Conservation (phyloP, 768 basidiomycete genomes). For the Mycena olivaceomarginata region DNA sequence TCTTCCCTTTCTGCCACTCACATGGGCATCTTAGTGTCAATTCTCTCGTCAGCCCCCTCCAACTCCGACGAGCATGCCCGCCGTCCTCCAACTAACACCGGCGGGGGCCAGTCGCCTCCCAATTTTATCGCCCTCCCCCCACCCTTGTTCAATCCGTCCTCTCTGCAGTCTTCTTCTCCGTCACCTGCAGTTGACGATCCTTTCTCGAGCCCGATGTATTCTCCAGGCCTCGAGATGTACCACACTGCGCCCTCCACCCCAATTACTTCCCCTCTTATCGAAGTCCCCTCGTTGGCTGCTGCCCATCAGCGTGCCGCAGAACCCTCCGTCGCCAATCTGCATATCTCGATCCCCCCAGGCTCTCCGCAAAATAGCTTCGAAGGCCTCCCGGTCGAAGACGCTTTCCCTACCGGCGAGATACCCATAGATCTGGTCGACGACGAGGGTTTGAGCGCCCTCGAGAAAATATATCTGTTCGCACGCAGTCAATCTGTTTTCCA, state of each 20-base stretch:
- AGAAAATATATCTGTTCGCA: conserved; percentile 94
- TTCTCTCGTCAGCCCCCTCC: conserved; percentile 1
- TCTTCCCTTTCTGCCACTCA: conserved; percentile 26
- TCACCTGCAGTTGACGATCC: conserved; percentile 57
- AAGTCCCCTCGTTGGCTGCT: conserved; percentile 59
- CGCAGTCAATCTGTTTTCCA: conserved; percentile 79
- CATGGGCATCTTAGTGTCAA: conserved; percentile 46
- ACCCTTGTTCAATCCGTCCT: conserved; percentile 54
- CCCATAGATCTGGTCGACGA: conserved; percentile 77
- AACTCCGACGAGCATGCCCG: conserved; percentile 30
- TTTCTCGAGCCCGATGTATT: conserved; percentile 58
- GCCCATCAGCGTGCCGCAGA: conserved; percentile 61
- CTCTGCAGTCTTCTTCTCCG: conserved; percentile 55
- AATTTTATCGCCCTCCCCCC: conserved; percentile 57
- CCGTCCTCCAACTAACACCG: conserved; percentile 45
- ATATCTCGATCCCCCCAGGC: conserved; percentile 49
- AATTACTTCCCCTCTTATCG: conserved; percentile 55
- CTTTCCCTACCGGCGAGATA: conserved; percentile 59
- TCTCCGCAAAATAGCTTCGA: conserved; percentile 31
- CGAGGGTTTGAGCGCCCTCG: conserved; percentile 88
- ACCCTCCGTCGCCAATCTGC: conserved; percentile 43
- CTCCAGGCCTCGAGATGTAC: conserved; percentile 61
- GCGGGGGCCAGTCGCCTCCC: conserved; percentile 50
- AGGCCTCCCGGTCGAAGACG: conserved; percentile 55
- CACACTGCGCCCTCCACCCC: conserved; percentile 71